A percentile compares a stretch with the other conserved stretches of the same genome.
Conservation (phyloP, 495 filamentous ascomycete genomes). For the Choiromyces venosus region DNA sequence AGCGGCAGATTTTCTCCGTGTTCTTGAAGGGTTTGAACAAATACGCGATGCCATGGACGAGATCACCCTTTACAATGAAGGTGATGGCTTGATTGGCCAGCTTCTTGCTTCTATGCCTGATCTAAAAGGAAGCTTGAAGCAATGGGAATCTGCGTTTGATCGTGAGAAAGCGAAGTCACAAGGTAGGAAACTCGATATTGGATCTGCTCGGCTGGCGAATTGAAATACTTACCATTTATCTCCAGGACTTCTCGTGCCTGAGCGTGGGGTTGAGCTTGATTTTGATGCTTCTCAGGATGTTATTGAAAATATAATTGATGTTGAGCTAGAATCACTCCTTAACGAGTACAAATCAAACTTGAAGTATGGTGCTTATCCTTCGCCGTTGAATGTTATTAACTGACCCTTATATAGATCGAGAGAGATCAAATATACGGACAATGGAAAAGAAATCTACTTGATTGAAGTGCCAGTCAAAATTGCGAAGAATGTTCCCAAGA, state of each 20-base stretch:
- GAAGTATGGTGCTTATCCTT: slow-evolving; percentile 33
- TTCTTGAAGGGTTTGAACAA: slow-evolving; percentile 94
- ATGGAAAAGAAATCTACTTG: slow-evolving; percentile 96
- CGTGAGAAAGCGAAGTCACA: slow-evolving; percentile 69
- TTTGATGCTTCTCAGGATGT: slow-evolving; percentile 80
- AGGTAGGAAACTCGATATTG: slow-evolving; percentile 40
- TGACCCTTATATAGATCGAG: slow-evolving; percentile 43
- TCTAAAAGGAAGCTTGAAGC: slow-evolving; percentile 61
- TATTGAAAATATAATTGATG: slow-evolving; percentile 62
- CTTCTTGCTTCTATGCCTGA: slow-evolving; percentile 82
- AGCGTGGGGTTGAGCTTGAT: slow-evolving; percentile 83
- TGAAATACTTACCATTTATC: not conserved
- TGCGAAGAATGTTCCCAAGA: slow-evolving; percentile 71
- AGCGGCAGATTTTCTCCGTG: slow-evolving; percentile 84
- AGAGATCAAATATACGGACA: slow-evolving; percentile 76
- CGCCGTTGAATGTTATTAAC: not conserved
- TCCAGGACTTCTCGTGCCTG: slow-evolving; percentile 67
- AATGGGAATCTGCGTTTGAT: slow-evolving; percentile 93
- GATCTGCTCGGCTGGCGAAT: not conserved
- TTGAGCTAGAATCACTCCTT: slow-evolving; percentile 63
- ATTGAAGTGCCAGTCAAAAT: slow-evolving; percentile 77
- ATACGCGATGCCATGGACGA: slow-evolving; percentile 86
- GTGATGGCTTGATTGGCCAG: slow-evolving; percentile 75
- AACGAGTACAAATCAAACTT: slow-evolving; percentile 64
- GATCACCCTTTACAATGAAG: slow-evolving; percentile 61